Evolutionary conservation across 148 eudicot species (phyloP).

Genomic region (Silene conica): DNA sequence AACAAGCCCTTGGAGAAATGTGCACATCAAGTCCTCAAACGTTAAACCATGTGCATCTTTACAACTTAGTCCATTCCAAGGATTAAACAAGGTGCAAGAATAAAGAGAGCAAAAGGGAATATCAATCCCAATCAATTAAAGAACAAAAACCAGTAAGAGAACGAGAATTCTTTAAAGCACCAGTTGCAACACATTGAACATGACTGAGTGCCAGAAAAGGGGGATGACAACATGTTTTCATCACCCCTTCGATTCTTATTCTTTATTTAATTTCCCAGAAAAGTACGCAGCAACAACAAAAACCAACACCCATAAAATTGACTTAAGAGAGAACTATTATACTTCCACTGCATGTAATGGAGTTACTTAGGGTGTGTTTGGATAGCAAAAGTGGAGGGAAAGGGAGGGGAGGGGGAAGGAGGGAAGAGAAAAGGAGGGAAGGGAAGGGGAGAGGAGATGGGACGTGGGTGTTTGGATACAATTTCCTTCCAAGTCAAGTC

Average conservation of each 20-base stretch:
- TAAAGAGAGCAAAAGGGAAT: neutral
- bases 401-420: no score
- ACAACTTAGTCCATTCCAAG: neutral
- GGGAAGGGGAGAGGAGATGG: no score
- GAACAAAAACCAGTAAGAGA: neutral
- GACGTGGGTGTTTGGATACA: no score
- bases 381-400: no score
- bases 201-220: neutral
- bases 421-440: no score
- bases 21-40: neutral
- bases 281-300: neutral
- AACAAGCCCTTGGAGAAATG: neutral
- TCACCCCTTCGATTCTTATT: neutral
- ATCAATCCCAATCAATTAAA: neutral
- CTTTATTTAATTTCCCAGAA: neutral
- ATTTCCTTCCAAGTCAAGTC: no score
- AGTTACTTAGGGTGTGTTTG: no score
- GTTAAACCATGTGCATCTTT: no score
- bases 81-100: neutral
- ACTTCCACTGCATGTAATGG: neutral
- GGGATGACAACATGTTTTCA: neutral
- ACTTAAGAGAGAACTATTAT: neutral
- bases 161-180: neutral
- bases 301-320: neutral
- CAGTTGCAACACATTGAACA: neutral